Evolutionary conservation across 2,329 filamentous ascomycete species (phyloP).

Genomic region (Ophiostoma piceae): DNA sequence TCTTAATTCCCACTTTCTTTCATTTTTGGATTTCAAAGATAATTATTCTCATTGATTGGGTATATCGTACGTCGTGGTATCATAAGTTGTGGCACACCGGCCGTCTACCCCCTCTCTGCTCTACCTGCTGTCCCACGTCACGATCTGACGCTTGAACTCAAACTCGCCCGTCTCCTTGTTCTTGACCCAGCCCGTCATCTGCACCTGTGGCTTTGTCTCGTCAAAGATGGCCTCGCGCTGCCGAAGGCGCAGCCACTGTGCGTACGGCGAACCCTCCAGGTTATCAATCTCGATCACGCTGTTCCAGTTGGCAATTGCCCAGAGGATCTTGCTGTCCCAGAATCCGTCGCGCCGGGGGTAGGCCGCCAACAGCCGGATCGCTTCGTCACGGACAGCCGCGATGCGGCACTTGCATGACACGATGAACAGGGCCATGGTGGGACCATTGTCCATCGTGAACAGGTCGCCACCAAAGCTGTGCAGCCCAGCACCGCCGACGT

Average conservation of each 20-base stretch:
- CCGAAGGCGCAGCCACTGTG: slow-evolving; percentile 31
- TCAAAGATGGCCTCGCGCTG: slow-evolving; percentile 25
- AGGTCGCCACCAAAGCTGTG: slow-evolving; percentile 31
- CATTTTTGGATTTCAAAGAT: no score
- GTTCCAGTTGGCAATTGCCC: slow-evolving; percentile 35
- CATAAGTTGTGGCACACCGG: not conserved
- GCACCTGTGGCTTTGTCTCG: slow-evolving; percentile 21
- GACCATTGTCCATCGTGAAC: slow-evolving; percentile 45
- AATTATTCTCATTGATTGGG: not conserved
- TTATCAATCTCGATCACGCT: slow-evolving; percentile 32
- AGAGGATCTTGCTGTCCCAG: slow-evolving; percentile 40
- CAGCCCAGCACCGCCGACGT: not conserved
- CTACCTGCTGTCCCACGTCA: slow-evolving; percentile 19
- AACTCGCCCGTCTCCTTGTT: slow-evolving; percentile 20
- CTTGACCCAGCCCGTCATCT: slow-evolving; percentile 22
- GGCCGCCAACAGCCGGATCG: slow-evolving; percentile 38
- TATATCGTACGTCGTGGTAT: not conserved
- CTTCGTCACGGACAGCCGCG: slow-evolving; percentile 36
- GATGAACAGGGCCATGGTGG: slow-evolving; percentile 43
- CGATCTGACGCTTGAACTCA: slow-evolving; percentile 18
- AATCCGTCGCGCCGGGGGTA: slow-evolving; percentile 43
- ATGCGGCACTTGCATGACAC: slow-evolving; percentile 41
- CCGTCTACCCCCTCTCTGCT: not conserved
- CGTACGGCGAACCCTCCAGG: slow-evolving; percentile 33
- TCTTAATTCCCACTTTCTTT: no score